Evolutionary conservation across 768 basidiomycete species (phyloP), one percentile per base, ranked within the genome.

Genomic region (Glaciozyma antarctica): DNA sequence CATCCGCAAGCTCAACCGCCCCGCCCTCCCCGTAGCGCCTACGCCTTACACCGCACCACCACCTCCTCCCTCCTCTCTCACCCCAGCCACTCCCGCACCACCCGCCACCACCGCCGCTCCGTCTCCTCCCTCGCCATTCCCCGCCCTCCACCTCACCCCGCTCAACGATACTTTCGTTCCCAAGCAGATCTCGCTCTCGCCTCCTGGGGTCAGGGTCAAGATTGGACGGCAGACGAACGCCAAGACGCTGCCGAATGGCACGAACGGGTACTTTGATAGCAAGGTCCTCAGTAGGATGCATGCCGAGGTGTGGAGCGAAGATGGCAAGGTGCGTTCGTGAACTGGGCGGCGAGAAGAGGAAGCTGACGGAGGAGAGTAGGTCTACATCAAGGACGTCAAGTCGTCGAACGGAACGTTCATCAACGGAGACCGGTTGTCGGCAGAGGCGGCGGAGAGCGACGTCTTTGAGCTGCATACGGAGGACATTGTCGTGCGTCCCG

Each of bases 371-470:
- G 21, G 21, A 21, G 47, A 17, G n/a, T 45, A 97, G 91, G 92
- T 98, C 77, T 94, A 79, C 80, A 98, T 99, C 81, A 94, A 91
- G 78, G 95, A 98, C 77, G 91, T 97, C 75, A 94, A 94, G 80
- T 90, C 88, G 70, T 92, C 90, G 1, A 99, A 99, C 70, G 95
- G 95, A 2, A 99, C 95, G 9, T 99, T 98, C 76, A 92, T 99
- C 76, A 97, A 99, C 72, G 86, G 90, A 63, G 91, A 98, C 70
- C 82, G 95, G 48, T 84, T 98, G 56, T 90, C 87, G 68, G 81
- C 82, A 5, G 94, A 99, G 76, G 86, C 89, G 44, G 81, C 88
- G 65, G 93, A 97, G 78, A 90, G 88, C 0, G 88, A 93, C 26
- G 90, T 92, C 0, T 92, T 84, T 70, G 90, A 95, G 77, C 84